phyloP scores from a whole-genome alignment of 108 stramenopile species.

The Skeletonema marinoi region DNA sequence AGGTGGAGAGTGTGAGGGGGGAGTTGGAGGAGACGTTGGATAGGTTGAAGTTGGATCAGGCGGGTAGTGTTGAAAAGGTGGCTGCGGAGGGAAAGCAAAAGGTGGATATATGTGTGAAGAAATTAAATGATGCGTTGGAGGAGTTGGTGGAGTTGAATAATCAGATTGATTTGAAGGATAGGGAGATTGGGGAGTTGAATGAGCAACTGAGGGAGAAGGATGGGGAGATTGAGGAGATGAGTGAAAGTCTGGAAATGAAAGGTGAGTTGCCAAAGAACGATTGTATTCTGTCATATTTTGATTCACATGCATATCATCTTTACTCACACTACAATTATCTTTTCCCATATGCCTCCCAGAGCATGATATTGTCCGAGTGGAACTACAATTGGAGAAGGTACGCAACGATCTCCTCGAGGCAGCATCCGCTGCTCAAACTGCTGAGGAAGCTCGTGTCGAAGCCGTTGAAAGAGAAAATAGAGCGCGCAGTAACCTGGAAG shows the following conservation, averaged over 20 bases:
- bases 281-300: background rate
- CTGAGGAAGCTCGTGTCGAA: constrained; percentile 44
- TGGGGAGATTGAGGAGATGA: constrained; percentile 25
- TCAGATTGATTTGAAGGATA: constrained; percentile 33
- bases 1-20: constrained; percentile 14
- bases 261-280: constrained; percentile 12
- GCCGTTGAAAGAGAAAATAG: constrained; percentile 26
- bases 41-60: constrained; percentile 10
- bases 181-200: constrained; percentile 24
- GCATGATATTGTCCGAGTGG: constrained; percentile 37
- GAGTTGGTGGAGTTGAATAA: constrained; percentile 21
- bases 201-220: constrained; percentile 19
- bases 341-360: constrained; percentile 9
- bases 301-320: background rate
- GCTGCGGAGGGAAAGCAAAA: constrained; percentile 8
- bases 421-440: constrained; percentile 37
- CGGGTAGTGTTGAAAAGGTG: background rate
- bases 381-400: constrained; percentile 43
- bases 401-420: constrained; percentile 47
- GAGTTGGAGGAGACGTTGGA: constrained; percentile 14
- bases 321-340: background rate
- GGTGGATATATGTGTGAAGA: constrained; percentile 15
- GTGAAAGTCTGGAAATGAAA: constrained; percentile 31
- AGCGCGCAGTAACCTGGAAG: constrained; percentile 21
- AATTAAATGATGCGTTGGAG: constrained; percentile 35